Conservation (phyloP, 1,284 basidiomycete genomes). For the Sporisorium reilianum region DNA sequence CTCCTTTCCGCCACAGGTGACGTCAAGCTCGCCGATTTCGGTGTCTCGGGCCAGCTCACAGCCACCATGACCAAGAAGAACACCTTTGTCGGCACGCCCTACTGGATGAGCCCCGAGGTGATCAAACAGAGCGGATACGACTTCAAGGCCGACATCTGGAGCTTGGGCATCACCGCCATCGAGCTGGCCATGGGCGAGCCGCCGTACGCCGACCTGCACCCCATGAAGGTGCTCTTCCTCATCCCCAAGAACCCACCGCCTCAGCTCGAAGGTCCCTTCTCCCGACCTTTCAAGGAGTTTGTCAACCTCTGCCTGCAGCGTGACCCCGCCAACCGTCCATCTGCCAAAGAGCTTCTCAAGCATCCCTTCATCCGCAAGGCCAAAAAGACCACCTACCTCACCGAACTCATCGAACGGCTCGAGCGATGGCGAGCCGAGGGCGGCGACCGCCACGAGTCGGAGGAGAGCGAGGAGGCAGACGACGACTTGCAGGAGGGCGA, state of each 20-base stretch:
- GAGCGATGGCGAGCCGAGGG: conserved; percentile 89
- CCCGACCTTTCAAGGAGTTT: conserved; percentile 92
- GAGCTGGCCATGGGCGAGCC: conserved; percentile 97
- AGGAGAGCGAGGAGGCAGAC: conserved; percentile 55
- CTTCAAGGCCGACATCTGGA: conserved; percentile 91
- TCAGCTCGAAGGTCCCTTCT: conserved; percentile 85
- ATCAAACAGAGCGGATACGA: conserved; percentile 99
- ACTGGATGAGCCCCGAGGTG: conserved; percentile 93
- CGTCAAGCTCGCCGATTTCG: conserved; percentile 98
- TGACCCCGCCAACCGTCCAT: conserved; percentile 92
- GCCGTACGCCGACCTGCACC: conserved; percentile 96
- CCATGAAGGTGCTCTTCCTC: conserved; percentile 98
- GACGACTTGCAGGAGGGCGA: conserved; percentile 55
- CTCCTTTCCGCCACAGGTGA: conserved; percentile 93
- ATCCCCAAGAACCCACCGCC: conserved; percentile 98
- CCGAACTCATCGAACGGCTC: conserved; percentile 92
- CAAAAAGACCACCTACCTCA: conserved; percentile 91
- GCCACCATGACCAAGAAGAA: conserved; percentile 96
- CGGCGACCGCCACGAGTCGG: conserved; percentile 58
- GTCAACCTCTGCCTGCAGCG: conserved; percentile 91
- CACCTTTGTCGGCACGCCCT: conserved; percentile 83
- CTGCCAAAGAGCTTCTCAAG: conserved; percentile 92
- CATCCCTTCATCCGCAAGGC: conserved; percentile 96
- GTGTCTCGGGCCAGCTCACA: conserved; percentile 97
- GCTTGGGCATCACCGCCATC: conserved; percentile 85